phyloP scores from a whole-genome alignment of 768 basidiomycete genomes.

The Chalciporus pseudorubinellus region DNA sequence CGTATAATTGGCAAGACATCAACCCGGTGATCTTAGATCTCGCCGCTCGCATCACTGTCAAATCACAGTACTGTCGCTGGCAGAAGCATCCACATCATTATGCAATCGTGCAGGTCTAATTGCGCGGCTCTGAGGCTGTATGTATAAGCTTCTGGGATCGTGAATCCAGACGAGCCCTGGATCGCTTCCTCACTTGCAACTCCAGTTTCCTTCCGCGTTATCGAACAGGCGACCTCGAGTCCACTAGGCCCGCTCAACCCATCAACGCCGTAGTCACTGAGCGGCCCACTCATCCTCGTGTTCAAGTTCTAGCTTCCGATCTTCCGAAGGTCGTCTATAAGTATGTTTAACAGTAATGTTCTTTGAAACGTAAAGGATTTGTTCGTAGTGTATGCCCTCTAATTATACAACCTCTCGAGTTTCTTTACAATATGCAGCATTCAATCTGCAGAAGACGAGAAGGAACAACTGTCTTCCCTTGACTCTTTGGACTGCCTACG shows the following conservation, averaged over 20 bases:
- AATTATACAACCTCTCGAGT: no score
- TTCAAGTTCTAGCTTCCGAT: no score
- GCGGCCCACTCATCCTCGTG: no score
- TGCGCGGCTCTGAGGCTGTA: background rate
- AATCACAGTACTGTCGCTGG: background rate
- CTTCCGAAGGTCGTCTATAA: no score
- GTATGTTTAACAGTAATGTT: no score
- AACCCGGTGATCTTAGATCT: slow-evolving; percentile 9
- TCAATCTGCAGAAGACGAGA: no score
- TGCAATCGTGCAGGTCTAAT: no score
- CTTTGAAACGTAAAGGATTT: no score
- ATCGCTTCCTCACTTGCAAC: background rate
- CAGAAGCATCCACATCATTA: background rate
- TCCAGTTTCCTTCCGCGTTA: background rate
- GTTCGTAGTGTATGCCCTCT: no score
- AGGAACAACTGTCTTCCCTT: no score
- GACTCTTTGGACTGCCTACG: no score
- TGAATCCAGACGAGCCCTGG: background rate
- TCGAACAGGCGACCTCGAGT: slow-evolving; percentile 28
- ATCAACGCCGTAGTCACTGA: slow-evolving; percentile 12
- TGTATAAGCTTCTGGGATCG: background rate
- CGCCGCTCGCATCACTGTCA: slow-evolving; percentile 5
- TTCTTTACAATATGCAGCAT: no score
- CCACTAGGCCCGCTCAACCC: slow-evolving; percentile 27
- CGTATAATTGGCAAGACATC: background rate